Evolutionary conservation across 1,139 yeast species (phyloP), one percentile per base, ranked within the genome.

Genomic region (Blastobotrys malaysiensis): DNA sequence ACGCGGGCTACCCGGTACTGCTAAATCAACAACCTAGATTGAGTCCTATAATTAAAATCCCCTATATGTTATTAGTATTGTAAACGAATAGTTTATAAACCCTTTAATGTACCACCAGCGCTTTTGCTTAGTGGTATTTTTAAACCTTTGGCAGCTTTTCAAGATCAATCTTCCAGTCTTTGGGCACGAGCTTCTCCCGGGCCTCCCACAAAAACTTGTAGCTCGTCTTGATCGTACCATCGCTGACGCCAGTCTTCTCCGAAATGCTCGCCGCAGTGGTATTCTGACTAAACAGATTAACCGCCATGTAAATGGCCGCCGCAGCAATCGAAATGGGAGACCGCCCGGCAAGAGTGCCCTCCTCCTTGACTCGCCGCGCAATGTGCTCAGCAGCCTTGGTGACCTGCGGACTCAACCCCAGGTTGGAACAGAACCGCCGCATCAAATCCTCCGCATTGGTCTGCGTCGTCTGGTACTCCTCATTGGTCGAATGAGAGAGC

Each of bases 321-420:
- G 98, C 98, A 0, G 99, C 98, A 65, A 93, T 89, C 43, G 99
- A 93, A 51, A 93, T 91, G 31, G 99, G 99, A 1, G 97, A 89
- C 63, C 97, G 82, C 64, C 99, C 99, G 7, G 97, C 98, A 66
- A 93, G 78, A 26, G 95, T 95, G 53, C 97, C 97, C 57, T 86
- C 86, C 57, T 88, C 96, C 66, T 89, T 88, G 65, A 96, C 89
- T 59, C 84, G 80, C 68, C 90, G 82, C 1, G 97, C 97, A 63
- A 93, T 89, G 65, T 86, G 82, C 70, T 93, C 98, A 2, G 99
- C 96, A 3, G 96, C 95, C 61, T 90, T 88, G 27, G 97, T 87
- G 50, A 91, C 85, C 69, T 84, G 91, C 55, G 90, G 83, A 45
- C 84, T 79, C 56, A 93, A 77, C 57, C 97, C 98, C 76, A 93